These are phyloP conservation scores for Dactylellina leptospora DNA, from an alignment of 2,329 filamentous ascomycete species.

Conservation along the genomic window DNA sequence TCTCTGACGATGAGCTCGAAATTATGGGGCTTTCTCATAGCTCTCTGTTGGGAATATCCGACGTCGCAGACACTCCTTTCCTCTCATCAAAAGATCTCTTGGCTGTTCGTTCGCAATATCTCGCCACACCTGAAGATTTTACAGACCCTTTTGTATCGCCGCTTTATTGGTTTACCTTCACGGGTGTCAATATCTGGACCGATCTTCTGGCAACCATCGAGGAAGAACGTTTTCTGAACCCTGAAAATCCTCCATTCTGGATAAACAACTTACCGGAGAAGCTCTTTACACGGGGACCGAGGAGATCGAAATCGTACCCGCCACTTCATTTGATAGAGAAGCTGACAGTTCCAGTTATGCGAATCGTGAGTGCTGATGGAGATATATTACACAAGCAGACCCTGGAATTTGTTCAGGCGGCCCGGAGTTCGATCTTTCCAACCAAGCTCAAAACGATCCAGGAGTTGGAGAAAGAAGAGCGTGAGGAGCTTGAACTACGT, in stretches of 20 bases:
- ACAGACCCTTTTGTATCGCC: constrained; percentile 49
- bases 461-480: constrained; percentile 17
- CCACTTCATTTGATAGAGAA: constrained; percentile 16
- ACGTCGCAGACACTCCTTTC: constrained; percentile 43
- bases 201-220: constrained; percentile 18
- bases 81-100: constrained; percentile 34
- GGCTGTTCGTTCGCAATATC: constrained; percentile 21
- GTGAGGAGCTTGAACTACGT: constrained; percentile 3
- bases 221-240: constrained; percentile 21
- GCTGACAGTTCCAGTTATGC: constrained; percentile 32
- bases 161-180: constrained; percentile 37
- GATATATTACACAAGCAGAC: constrained; percentile 39
- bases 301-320: constrained; percentile 30
- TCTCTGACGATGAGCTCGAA: not conserved
- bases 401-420: constrained; percentile 18
- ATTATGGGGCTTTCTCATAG: constrained; percentile 1
- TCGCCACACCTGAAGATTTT: constrained; percentile 32
- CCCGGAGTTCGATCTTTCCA: constrained; percentile 35
- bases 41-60: constrained; percentile 1
- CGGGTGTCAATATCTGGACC: constrained; percentile 49
- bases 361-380: constrained; percentile 35
- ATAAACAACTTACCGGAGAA: constrained; percentile 5
- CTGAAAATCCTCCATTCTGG: constrained; percentile 29
- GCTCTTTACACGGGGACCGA: constrained; percentile 21
- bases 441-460: not conserved